Evolutionary conservation across 1,139 yeast species (phyloP).

Genomic region (Geotrichum restrictum): DNA sequence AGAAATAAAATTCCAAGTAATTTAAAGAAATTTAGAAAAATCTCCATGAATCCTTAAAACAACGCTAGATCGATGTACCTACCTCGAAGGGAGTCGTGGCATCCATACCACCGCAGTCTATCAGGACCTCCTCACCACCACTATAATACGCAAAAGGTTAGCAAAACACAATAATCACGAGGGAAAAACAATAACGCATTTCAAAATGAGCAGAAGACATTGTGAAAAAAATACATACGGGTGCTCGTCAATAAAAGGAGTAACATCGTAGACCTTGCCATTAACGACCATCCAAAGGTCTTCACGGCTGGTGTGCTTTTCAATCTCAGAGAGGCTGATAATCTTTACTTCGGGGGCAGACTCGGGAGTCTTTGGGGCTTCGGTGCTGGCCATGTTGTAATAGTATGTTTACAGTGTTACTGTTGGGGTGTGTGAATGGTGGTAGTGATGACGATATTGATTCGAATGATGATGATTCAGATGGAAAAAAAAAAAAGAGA

Average conservation of each 20-base stretch:
- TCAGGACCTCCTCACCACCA: constrained; percentile 96
- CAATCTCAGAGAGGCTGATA: constrained; percentile 64
- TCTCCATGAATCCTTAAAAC: no score
- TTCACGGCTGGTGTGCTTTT: constrained; percentile 68
- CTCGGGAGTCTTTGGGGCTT: background rate
- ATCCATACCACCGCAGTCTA: constrained; percentile 88
- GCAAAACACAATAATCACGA: no score
- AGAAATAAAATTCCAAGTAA: no score
- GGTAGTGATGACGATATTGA: background rate
- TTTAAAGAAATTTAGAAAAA: no score
- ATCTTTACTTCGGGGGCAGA: constrained; percentile 33
- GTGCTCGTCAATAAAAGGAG: constrained; percentile 87
- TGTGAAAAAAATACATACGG: constrained; percentile 47
- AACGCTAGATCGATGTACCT: no score
- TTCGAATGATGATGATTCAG: background rate
- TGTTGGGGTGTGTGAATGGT: background rate
- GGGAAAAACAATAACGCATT: no score
- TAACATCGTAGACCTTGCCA: constrained; percentile 84
- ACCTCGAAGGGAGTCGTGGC: constrained; percentile 88
- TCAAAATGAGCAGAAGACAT: no score
- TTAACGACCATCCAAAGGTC: constrained; percentile 89
- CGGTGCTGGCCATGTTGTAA: constrained; percentile 5
- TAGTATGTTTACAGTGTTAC: no score
- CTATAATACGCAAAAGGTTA: constrained; percentile 25
- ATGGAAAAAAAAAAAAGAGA: background rate